phyloP scores from a whole-genome alignment of 768 basidiomycete genomes.

The Albatrellus ellisii region DNA sequence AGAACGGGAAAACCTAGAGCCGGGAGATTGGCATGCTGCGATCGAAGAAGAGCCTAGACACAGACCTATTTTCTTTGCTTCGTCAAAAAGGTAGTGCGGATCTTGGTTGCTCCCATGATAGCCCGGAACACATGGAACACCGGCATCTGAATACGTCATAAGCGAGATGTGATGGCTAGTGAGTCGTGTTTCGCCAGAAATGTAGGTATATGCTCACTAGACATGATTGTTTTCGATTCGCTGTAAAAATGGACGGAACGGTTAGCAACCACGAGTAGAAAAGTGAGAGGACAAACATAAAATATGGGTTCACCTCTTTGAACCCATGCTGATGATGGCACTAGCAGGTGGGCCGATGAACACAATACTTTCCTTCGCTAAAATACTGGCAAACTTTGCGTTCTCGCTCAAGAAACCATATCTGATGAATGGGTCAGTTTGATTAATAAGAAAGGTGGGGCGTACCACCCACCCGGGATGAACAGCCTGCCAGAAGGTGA shows the following conservation, averaged over 20 bases:
- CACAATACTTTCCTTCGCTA: conserved; percentile 68
- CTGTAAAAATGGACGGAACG: conserved; percentile 23
- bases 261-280: background rate
- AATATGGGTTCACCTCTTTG: conserved; percentile 55
- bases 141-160: conserved; percentile 72
- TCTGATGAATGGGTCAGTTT: conserved; percentile 21
- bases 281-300: too few relatives aligned
- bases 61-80: conserved; percentile 60
- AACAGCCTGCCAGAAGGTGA: conserved; percentile 44
- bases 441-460: background rate
- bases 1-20: conserved; percentile 71
- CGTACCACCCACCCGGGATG: conserved; percentile 62
- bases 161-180: background rate
- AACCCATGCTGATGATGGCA: conserved; percentile 91
- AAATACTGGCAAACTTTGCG: conserved; percentile 59
- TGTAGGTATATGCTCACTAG: conserved; percentile 28
- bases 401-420: conserved; percentile 94
- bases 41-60: background rate
- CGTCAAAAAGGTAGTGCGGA: conserved; percentile 47
- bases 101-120: conserved; percentile 84
- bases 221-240: conserved; percentile 95
- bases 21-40: background rate
- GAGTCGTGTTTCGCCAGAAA: too few relatives aligned
- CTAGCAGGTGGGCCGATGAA: conserved; percentile 86
- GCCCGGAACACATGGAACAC: conserved; percentile 88